These are phyloP conservation scores for Auriculariales sp. DNA, from an alignment of 768 basidiomycete genomes.

Conservation along the genomic window DNA sequence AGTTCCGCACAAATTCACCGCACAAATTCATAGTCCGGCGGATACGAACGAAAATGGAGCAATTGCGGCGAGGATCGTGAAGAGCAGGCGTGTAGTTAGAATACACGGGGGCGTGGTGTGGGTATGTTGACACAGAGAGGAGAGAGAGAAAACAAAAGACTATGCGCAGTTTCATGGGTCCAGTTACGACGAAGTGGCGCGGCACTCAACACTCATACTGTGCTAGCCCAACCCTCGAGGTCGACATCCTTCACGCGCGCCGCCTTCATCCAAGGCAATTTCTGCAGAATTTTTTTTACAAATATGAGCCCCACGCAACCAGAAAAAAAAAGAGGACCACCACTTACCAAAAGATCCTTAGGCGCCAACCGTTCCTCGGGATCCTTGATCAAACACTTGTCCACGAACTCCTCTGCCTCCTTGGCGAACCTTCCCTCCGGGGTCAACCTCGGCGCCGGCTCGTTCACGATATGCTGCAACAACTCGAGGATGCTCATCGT, in stretches of 20 bases:
- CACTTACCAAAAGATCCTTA: slow-evolving; percentile 68
- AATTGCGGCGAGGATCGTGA: no score
- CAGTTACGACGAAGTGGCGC: not conserved
- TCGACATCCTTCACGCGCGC: slow-evolving; percentile 48
- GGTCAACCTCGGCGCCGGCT: slow-evolving; percentile 81
- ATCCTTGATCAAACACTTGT: slow-evolving; percentile 84
- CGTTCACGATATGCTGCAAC: slow-evolving; percentile 96
- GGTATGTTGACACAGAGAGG: not conserved
- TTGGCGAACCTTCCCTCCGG: slow-evolving; percentile 57
- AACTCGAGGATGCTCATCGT: slow-evolving; percentile 97
- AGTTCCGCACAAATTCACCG: no score
- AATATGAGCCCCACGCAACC: no score
- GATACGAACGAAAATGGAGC: no score
- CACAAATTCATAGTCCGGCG: no score
- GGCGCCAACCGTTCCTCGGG: slow-evolving; percentile 72
- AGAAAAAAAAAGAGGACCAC: not conserved
- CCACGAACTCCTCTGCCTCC: slow-evolving; percentile 73
- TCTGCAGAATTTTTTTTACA: no score
- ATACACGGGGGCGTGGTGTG: not conserved
- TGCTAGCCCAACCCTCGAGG: slow-evolving; percentile 68
- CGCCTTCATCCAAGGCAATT: slow-evolving; percentile 59
- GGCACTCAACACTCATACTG: slow-evolving; percentile 32
- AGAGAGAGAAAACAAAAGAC: not conserved
- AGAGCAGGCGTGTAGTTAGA: no score
- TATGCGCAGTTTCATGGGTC: not conserved